Evolutionary conservation across 805 yeast species (phyloP).

Genomic region (Metschnikowia baotianmanensis): DNA sequence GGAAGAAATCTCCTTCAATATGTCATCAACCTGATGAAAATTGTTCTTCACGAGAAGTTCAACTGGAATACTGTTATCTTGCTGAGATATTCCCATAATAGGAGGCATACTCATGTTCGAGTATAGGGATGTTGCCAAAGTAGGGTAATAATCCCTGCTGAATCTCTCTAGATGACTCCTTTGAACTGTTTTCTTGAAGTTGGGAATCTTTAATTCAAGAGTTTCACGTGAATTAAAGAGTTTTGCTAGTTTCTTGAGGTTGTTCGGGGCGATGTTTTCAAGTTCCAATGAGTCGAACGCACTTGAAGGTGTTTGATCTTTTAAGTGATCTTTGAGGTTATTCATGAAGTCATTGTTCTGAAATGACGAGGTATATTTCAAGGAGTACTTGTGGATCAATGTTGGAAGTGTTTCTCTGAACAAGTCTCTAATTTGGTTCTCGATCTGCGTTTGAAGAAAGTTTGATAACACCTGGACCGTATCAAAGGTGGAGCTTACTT

Average conservation of each 20-base stretch:
- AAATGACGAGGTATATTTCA: slow-evolving; percentile 43
- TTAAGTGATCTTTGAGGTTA: slow-evolving; percentile 21
- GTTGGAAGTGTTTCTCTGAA: slow-evolving; percentile 85
- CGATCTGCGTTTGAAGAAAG: slow-evolving; percentile 79
- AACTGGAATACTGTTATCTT: slow-evolving; percentile 39
- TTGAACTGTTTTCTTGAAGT: slow-evolving; percentile 55
- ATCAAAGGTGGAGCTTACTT: slow-evolving; percentile 84
- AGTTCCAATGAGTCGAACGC: slow-evolving; percentile 14
- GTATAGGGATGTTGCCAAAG: slow-evolving; percentile 35
- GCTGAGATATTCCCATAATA: slow-evolving; percentile 16
- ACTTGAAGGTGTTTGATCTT: slow-evolving; percentile 5
- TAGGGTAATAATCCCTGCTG: slow-evolving; percentile 38
- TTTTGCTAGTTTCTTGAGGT: slow-evolving; percentile 31
- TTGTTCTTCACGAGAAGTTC: slow-evolving; percentile 31
- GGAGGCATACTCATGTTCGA: slow-evolving; percentile 35
- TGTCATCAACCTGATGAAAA: slow-evolving; percentile 32
- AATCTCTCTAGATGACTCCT: slow-evolving; percentile 49
- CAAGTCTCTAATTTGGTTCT: slow-evolving; percentile 71
- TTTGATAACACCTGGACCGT: slow-evolving; percentile 79
- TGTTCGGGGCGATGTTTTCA: slow-evolving; percentile 46
- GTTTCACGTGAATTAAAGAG: slow-evolving; percentile 78
- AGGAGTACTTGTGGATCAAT: slow-evolving; percentile 70
- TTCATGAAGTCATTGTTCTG: slow-evolving; percentile 20
- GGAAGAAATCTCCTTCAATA: slow-evolving; percentile 40
- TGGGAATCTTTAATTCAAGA: slow-evolving; percentile 63